Evolutionary conservation across 208 protist genomes (phyloP).

Genomic region (Trypanosoma melophagium): DNA sequence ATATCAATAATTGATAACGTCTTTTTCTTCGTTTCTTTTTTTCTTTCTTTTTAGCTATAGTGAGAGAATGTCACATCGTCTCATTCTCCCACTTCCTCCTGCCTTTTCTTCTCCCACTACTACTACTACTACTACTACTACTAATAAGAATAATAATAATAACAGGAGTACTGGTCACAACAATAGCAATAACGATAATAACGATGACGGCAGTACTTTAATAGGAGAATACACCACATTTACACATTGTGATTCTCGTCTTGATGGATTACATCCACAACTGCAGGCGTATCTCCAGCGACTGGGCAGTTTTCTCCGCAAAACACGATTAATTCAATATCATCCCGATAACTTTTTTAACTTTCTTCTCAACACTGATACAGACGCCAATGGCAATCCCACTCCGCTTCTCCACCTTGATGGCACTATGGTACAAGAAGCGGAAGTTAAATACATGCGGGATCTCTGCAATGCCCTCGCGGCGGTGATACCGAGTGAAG

Average conservation of each 20-base stretch:
- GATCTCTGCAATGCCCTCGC: constrained; percentile 47
- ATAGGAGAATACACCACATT: neutral
- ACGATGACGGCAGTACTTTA: constrained; percentile 39
- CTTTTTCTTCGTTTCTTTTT: constrained; percentile 1
- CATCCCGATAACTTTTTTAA: constrained; percentile 83
- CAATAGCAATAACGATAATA: constrained; percentile 2
- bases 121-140: too few species aligned
- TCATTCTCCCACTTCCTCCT: constrained; percentile 63
- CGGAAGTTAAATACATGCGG: constrained; percentile 53
- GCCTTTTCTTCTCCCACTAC: constrained; percentile 18
- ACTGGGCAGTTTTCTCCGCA: constrained; percentile 57
- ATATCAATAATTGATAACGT: neutral
- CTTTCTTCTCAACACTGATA: constrained; percentile 39
- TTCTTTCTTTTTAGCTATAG: constrained; percentile 12
- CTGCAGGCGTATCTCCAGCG: constrained; percentile 66
- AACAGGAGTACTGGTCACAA: too few species aligned
- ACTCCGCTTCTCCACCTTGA: constrained; percentile 37
- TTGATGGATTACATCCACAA: constrained; percentile 11
- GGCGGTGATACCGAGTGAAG: constrained; percentile 27
- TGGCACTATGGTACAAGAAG: constrained; percentile 34
- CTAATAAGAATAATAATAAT: too few species aligned
- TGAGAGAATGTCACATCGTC: constrained; percentile 40
- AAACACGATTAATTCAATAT: constrained; percentile 65
- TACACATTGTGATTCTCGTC: neutral
- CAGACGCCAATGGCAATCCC: neutral